Conservation (phyloP, 371 early-diverging fungal genomes). For the Capniomyces stellatus region DNA sequence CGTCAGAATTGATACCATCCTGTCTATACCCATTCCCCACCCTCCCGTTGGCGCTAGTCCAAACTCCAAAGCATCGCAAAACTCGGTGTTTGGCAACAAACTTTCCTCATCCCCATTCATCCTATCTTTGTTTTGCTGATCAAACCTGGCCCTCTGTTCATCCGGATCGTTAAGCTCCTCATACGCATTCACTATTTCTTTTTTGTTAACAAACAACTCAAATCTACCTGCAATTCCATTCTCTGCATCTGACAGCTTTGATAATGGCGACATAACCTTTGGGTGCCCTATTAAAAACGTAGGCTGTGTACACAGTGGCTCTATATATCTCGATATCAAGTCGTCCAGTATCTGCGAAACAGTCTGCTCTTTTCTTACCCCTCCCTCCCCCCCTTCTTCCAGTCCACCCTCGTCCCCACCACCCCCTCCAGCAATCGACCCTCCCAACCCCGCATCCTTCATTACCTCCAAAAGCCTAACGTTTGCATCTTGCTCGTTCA, state of each 20-base stretch:
- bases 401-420: background rate
- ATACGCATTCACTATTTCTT: constrained; percentile 96
- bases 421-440: background rate
- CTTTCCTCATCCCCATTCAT: constrained; percentile 63
- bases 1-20: constrained; percentile 77
- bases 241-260: constrained; percentile 38
- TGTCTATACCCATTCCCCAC: constrained; percentile 97
- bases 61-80: constrained; percentile 81
- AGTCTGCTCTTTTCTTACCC: too few relatives aligned
- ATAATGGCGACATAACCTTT: constrained; percentile 78
- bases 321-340: constrained; percentile 76
- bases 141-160: constrained; percentile 81
- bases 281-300: constrained; percentile 92
- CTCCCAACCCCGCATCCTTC: background rate
- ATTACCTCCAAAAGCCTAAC: background rate
- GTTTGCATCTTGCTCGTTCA: background rate
- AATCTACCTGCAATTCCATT: constrained; percentile 51
- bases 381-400: background rate
- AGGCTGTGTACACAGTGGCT: constrained; percentile 79
- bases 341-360: constrained; percentile 39
- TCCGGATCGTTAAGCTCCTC: constrained; percentile 98
- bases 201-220: constrained; percentile 83
- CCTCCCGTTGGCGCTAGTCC: constrained; percentile 96
- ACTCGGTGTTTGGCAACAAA: constrained; percentile 62
- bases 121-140: constrained; percentile 28